phyloP scores from a whole-genome alignment of 441 rosid genomes.

The Populus trichocarpa region DNA sequence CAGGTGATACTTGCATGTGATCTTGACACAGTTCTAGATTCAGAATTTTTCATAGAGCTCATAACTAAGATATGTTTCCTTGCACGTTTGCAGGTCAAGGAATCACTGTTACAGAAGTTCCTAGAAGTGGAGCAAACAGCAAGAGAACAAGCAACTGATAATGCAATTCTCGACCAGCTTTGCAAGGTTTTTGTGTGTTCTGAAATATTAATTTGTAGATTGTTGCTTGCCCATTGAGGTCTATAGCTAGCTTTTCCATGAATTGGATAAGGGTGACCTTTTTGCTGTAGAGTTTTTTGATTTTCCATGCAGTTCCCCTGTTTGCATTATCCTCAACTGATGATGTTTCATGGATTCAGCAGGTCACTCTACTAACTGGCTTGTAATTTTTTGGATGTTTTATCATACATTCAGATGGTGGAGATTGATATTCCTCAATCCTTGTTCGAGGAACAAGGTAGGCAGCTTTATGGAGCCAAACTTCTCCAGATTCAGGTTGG shows the following conservation, averaged over 20 bases:
- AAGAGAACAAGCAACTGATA: conserved; percentile 90
- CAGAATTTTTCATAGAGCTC: neutral
- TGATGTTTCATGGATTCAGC: neutral
- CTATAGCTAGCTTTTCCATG: neutral
- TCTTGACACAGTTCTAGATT: neutral
- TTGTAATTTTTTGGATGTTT: neutral
- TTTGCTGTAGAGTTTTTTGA: neutral
- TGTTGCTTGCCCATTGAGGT: conserved; percentile 1
- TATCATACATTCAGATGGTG: conserved; percentile 56
- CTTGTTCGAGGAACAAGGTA: conserved; percentile 93
- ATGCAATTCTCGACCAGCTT: conserved; percentile 85
- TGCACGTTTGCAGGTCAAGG: conserved; percentile 60
- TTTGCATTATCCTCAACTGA: neutral
- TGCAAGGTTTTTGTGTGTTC: conserved; percentile 49
- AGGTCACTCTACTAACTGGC: neutral
- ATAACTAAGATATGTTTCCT: conserved; percentile 14
- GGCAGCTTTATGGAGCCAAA: conserved; percentile 85
- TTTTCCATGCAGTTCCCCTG: neutral
- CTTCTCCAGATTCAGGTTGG: conserved; percentile 83
- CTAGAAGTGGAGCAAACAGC: conserved; percentile 73
- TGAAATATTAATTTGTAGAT: conserved; percentile 11
- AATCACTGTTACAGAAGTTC: conserved; percentile 60
- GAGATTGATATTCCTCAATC: conserved; percentile 84
- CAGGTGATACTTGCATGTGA: conserved; percentile 42
- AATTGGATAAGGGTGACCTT: neutral